A percentile compares a stretch with the other conserved stretches of the same genome.
phyloP scores from a whole-genome alignment of 2,329 filamentous ascomycete species.

The Exophiala calicioides region DNA sequence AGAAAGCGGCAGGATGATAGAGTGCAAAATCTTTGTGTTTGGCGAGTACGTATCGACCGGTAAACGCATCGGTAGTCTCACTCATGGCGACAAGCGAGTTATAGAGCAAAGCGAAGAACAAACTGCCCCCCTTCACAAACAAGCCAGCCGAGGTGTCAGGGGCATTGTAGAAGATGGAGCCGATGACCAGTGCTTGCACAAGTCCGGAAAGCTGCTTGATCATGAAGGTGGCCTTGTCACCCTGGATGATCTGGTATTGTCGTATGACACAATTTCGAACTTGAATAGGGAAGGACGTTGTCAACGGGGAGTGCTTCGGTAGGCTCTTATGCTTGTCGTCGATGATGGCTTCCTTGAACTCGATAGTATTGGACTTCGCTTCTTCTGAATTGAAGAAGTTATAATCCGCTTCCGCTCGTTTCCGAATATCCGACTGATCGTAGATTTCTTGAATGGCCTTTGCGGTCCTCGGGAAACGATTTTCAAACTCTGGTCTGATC shows the following conservation, averaged over 20 bases:
- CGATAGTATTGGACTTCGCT: conserved; percentile 52
- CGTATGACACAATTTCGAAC: conserved; percentile 57
- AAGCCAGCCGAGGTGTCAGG: conserved; percentile 67
- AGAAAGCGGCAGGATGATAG: conserved; percentile 85
- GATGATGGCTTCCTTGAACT: conserved; percentile 56
- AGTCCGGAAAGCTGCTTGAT: conserved; percentile 71
- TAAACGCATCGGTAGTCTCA: conserved; percentile 63
- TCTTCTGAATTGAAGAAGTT: conserved; percentile 55
- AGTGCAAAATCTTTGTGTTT: conserved; percentile 87
- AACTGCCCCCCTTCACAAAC: conserved; percentile 73
- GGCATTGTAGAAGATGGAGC: conserved; percentile 80
- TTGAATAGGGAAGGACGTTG: conserved; percentile 56
- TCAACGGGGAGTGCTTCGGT: conserved; percentile 56
- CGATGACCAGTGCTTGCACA: conserved; percentile 69
- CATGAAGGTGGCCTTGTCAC: conserved; percentile 74
- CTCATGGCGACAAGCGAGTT: conserved; percentile 62
- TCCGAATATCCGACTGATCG: conserved; percentile 53
- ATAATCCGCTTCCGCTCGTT: conserved; percentile 58
- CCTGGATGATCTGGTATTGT: conserved; percentile 71
- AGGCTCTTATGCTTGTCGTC: conserved; percentile 59
- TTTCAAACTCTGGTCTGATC: conserved; percentile 46
- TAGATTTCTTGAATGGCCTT: conserved; percentile 53
- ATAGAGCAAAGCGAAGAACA: conserved; percentile 86
- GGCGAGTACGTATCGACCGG: conserved; percentile 86
- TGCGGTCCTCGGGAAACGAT: conserved; percentile 47